Evolutionary conservation across 148 eudicot species (phyloP).

Genomic region (Pharnaceum exiguum): DNA sequence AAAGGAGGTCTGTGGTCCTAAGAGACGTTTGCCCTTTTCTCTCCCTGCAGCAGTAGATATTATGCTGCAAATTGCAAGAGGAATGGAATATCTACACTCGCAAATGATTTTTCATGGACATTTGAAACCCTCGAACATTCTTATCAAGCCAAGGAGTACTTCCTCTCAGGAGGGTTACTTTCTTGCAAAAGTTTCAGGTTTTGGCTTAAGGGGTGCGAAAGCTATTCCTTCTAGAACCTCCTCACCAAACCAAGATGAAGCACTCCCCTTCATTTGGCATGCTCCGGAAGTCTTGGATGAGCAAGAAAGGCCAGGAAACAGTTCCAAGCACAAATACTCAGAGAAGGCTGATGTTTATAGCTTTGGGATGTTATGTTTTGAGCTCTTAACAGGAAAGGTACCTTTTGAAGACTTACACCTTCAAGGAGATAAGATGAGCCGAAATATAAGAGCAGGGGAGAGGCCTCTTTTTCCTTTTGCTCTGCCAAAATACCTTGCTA

Average conservation of each 20-base stretch:
- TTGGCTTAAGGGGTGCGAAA: conserved; percentile 39
- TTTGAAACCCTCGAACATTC: conserved; percentile 50
- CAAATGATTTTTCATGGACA: conserved; percentile 54
- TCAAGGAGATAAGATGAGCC: conserved; percentile 58
- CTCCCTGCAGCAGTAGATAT: conserved; percentile 55
- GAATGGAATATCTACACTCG: conserved; percentile 63
- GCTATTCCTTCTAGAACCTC: conserved; percentile 15
- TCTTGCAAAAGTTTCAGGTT: conserved; percentile 46
- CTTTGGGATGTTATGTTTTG: conserved; percentile 65
- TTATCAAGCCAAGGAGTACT: conserved; percentile 41
- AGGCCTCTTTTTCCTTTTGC: conserved; percentile 61
- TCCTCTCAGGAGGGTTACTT: conserved; percentile 37
- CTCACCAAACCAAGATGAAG: conserved; percentile 22
- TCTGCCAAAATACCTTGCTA: conserved; percentile 50
- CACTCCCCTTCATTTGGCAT: conserved; percentile 41
- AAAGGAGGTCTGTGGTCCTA: conserved; percentile 44
- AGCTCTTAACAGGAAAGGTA: conserved; percentile 59
- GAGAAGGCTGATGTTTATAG: conserved; percentile 74
- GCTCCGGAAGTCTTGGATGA: conserved; percentile 66
- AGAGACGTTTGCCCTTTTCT: conserved; percentile 45
- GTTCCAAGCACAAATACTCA: conserved; percentile 30
- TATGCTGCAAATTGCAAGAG: conserved; percentile 72
- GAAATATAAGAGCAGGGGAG: conserved; percentile 60
- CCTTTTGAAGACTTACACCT: conserved; percentile 62
- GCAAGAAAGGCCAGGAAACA: conserved; percentile 42